Percentiles rank a stretch among this genome's conserved stretches.
Evolutionary conservation across 2,329 filamentous ascomycete genomes (phyloP).

Genomic region (Apiospora malaysiana): DNA sequence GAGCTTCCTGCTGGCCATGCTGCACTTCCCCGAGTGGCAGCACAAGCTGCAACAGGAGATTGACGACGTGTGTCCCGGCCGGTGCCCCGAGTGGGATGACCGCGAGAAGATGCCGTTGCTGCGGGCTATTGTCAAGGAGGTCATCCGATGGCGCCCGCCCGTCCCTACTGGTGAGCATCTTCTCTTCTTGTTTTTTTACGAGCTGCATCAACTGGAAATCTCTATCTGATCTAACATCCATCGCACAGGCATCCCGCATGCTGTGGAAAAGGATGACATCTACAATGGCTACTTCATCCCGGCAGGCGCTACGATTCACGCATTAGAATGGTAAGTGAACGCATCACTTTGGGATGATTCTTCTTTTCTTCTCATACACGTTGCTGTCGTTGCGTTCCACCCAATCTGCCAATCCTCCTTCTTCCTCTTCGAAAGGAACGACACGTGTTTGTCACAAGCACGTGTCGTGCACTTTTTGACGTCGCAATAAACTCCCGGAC

Average conservation of each 20-base stretch:
- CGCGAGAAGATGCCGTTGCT: constrained; percentile 52
- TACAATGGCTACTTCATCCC: constrained; percentile 57
- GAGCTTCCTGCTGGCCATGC: constrained; percentile 48
- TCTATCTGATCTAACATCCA: not conserved
- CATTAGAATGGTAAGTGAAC: constrained; percentile 54
- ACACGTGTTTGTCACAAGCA: not conserved
- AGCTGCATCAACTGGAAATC: not conserved
- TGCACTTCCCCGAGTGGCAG: constrained; percentile 47
- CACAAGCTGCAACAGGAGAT: constrained; percentile 54
- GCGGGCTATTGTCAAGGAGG: constrained; percentile 57
- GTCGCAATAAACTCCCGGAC: not conserved
- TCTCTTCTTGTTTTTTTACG: not conserved
- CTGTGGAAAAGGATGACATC: constrained; percentile 55
- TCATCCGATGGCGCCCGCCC: constrained; percentile 59
- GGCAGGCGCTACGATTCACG: constrained; percentile 57
- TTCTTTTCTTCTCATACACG: not conserved
- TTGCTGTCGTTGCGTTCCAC: not conserved
- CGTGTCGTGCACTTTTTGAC: not conserved
- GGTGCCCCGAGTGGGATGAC: constrained; percentile 54
- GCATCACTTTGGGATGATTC: not conserved
- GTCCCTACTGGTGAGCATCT: constrained; percentile 57
- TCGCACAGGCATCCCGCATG: constrained; percentile 53
- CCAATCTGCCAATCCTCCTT: not conserved
- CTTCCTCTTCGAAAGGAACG: not conserved
- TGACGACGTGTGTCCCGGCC: constrained; percentile 48